A percentile compares a stretch with the other conserved stretches of the same genome.
These are phyloP conservation scores for Marsdenia floribunda DNA, from an alignment of 257 asterid species.

Conservation along the genomic window DNA sequence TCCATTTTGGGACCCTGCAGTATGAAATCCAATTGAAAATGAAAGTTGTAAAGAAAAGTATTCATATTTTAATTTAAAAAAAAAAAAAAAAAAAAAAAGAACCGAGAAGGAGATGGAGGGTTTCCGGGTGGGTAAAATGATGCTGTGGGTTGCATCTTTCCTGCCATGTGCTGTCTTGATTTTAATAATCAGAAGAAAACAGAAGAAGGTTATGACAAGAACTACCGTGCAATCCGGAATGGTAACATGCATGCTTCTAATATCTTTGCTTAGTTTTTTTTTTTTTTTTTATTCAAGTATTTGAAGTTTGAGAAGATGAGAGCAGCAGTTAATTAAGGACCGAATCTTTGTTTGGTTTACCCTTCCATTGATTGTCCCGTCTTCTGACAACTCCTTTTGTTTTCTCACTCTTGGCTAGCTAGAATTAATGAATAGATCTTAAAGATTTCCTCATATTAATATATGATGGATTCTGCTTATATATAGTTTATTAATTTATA, in stretches of 20 bases:
- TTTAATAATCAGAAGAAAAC: constrained; percentile 34
- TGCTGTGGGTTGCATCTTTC: constrained; percentile 32
- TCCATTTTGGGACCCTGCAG: constrained; percentile 28
- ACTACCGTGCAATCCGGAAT: constrained; percentile 37
- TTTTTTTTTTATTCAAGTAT: constrained; percentile 3
- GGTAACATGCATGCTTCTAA: constrained; percentile 38
- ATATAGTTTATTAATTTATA: not conserved
- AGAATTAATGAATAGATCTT: not conserved
- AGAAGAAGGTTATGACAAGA: constrained; percentile 22
- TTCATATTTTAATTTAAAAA: not conserved
- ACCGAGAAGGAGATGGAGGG: constrained; percentile 4
- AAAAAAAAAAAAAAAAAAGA: not conserved
- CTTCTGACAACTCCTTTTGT: constrained; percentile 12
- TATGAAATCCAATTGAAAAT: constrained; percentile 30
- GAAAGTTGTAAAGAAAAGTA: constrained; percentile 21
- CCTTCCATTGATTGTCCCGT: constrained; percentile 18
- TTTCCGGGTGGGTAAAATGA: constrained; percentile 38
- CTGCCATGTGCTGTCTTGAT: constrained; percentile 46
- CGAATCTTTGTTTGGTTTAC: constrained; percentile 50
- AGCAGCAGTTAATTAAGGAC: constrained; percentile 33
- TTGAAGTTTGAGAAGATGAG: constrained; percentile 13
- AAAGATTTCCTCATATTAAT: constrained; percentile 7
- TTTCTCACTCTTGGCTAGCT: not conserved
- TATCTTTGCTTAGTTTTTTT: not conserved
- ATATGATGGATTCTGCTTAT: not conserved